Evolutionary conservation across 2,329 filamentous ascomycete species (phyloP).

Genomic region (Ceratocystis smalleyi): DNA sequence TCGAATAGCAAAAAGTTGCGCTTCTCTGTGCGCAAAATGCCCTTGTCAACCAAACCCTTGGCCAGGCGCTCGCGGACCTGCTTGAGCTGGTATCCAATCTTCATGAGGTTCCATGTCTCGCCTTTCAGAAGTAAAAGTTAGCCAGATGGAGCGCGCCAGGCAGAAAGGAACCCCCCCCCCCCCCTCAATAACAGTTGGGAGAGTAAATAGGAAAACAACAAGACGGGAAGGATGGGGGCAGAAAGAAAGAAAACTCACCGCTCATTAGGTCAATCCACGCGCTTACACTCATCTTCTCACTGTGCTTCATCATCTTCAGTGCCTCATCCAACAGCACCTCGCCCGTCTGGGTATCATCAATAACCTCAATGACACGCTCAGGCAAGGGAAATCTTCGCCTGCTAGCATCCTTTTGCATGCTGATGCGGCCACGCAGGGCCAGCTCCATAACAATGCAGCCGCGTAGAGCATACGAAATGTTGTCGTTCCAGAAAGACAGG

Average conservation of each 20-base stretch:
- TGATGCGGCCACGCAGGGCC: slow-evolving; percentile 86
- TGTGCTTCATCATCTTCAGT: slow-evolving; percentile 99
- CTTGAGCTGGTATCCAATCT: slow-evolving; percentile 98
- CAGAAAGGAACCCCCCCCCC: too few species aligned
- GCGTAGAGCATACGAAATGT: slow-evolving; percentile 93
- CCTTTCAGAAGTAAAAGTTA: slow-evolving; percentile 37
- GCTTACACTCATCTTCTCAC: slow-evolving; percentile 99
- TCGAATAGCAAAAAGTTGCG: slow-evolving; percentile 99
- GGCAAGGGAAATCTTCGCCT: slow-evolving; percentile 82
- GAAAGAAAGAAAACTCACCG: slow-evolving; percentile 43
- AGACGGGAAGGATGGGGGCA: neutral
- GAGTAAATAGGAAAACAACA: neutral
- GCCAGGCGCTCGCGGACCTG: slow-evolving; percentile 94
- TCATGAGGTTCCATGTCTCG: slow-evolving; percentile 99
- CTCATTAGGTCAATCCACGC: slow-evolving; percentile 99
- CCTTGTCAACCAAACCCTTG: slow-evolving; percentile 96
- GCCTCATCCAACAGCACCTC: slow-evolving; percentile 96
- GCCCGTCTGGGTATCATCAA: slow-evolving; percentile 90
- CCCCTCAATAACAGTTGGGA: neutral
- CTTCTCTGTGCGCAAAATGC: slow-evolving; percentile 95
- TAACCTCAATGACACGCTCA: slow-evolving; percentile 88
- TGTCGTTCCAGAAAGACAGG: slow-evolving; percentile 99
- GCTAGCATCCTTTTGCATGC: slow-evolving; percentile 94
- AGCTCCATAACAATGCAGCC: slow-evolving; percentile 98
- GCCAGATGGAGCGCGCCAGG: neutral